phyloP scores from a whole-genome alignment of 2,329 filamentous ascomycete genomes.

The Pseudogymnoascus pannorum region DNA sequence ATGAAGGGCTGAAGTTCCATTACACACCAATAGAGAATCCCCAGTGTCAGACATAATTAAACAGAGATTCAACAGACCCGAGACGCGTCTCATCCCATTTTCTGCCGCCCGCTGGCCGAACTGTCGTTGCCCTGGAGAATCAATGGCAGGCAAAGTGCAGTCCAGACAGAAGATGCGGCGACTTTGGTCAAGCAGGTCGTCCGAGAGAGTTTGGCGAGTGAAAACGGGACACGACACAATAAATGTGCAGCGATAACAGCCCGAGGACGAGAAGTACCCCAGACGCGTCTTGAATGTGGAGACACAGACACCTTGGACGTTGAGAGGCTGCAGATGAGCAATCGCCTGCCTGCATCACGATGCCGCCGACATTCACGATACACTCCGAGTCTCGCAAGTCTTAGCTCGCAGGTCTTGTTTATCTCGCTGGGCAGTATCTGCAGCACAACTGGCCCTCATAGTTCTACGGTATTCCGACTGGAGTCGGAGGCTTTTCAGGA shows the following conservation, averaged over 20 bases:
- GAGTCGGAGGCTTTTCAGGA: not conserved
- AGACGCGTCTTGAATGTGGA: not conserved
- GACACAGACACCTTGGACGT: not conserved
- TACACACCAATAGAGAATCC: not conserved
- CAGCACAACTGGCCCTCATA: not conserved
- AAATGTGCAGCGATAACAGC: not conserved
- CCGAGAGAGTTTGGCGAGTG: not conserved
- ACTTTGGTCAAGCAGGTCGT: not conserved
- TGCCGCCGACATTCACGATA: slow-evolving; percentile 1
- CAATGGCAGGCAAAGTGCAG: not conserved
- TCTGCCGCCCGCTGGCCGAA: not conserved
- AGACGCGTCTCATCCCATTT: not conserved
- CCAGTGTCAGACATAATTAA: slow-evolving; percentile 5
- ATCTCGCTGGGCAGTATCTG: not conserved
- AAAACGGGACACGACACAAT: not conserved
- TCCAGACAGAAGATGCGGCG: not conserved
- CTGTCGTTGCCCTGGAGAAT: not conserved
- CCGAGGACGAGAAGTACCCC: not conserved
- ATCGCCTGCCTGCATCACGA: not conserved
- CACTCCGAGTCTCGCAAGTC: not conserved
- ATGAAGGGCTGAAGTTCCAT: not conserved
- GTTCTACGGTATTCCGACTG: not conserved
- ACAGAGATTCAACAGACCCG: not conserved
- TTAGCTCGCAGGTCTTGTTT: not conserved
- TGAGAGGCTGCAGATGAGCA: slow-evolving; percentile 2